phyloP scores from a whole-genome alignment of 2,329 filamentous ascomycete species.

The Harringtonia lauricola region DNA sequence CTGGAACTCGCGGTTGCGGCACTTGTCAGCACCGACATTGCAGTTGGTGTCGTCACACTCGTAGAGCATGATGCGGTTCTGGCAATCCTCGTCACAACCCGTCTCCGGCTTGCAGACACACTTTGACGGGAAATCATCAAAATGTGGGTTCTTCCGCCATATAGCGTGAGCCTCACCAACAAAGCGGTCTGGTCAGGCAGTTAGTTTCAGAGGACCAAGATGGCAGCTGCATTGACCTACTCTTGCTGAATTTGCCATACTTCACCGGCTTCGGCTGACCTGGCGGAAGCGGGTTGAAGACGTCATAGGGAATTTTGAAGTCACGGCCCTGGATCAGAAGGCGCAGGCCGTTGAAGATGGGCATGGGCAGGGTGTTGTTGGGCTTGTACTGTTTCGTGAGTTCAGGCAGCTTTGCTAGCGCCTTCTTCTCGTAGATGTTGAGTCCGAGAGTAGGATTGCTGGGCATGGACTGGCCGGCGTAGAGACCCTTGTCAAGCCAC shows the following conservation, averaged over 20 bases:
- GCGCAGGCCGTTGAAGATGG: slow-evolving; percentile 67
- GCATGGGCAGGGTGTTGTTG: slow-evolving; percentile 56
- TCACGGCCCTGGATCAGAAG: slow-evolving; percentile 62
- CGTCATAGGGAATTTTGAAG: slow-evolving; percentile 81
- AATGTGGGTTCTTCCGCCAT: slow-evolving; percentile 70
- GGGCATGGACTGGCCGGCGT: slow-evolving; percentile 64
- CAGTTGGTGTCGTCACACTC: slow-evolving; percentile 92
- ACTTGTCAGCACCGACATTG: slow-evolving; percentile 60
- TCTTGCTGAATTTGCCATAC: slow-evolving; percentile 86
- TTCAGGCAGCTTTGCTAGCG: slow-evolving; percentile 34
- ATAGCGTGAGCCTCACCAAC: slow-evolving; percentile 70
- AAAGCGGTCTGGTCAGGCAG: slow-evolving; percentile 58
- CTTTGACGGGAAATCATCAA: slow-evolving; percentile 62
- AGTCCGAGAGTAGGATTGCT: slow-evolving; percentile 35
- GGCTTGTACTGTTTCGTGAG: slow-evolving; percentile 32
- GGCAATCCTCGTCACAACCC: slow-evolving; percentile 80
- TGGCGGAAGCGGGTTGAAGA: slow-evolving; percentile 76
- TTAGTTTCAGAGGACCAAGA: background rate
- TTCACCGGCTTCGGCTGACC: slow-evolving; percentile 87
- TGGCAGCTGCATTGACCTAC: slow-evolving; percentile 37
- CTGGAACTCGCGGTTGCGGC: slow-evolving; percentile 81
- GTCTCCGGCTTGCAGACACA: slow-evolving; percentile 69
- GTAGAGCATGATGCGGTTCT: slow-evolving; percentile 94
- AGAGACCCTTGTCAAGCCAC: slow-evolving; percentile 75
- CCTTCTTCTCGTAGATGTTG: slow-evolving; percentile 39